Conservation (phyloP, 805 yeast genomes). For the Myxozyma kluyveri region DNA sequence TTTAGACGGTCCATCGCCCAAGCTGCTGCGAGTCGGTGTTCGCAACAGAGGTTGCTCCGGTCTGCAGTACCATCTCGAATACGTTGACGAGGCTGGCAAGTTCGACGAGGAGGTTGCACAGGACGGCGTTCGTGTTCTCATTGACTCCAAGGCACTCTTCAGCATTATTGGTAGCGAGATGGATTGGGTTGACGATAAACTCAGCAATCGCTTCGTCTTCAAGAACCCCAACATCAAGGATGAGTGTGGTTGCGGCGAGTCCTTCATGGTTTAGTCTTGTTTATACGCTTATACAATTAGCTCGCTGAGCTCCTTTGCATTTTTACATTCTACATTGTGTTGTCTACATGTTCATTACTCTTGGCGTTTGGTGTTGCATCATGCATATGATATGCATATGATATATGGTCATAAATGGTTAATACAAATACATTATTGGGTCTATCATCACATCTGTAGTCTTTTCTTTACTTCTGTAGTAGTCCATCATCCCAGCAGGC, state of each 20-base stretch:
- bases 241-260: constrained; percentile 98
- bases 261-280: constrained; percentile 90
- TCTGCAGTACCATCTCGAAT: constrained; percentile 83
- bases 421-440: not conserved
- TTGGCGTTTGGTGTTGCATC: constrained; percentile 7
- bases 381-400: not conserved
- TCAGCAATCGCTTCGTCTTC: constrained; percentile 85
- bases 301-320: not conserved
- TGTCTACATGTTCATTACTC: not conserved
- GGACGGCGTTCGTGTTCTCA: constrained; percentile 87
- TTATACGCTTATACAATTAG: too few species aligned
- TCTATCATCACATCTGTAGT: not conserved
- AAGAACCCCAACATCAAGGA: constrained; percentile 96
- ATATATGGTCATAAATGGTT: not conserved
- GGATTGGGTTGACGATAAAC: constrained; percentile 97
- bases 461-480: not conserved
- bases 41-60: constrained; percentile 97
- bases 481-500: constrained; percentile 39
- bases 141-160: constrained; percentile 94
- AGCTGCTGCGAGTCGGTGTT: constrained; percentile 90
- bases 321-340: not conserved
- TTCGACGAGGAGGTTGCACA: constrained; percentile 90
- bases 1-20: constrained; percentile 78
- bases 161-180: constrained; percentile 95
- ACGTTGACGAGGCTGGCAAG: constrained; percentile 86